Conservation (phyloP, 495 filamentous ascomycete genomes). For the Cudoniella acicularis region DNA sequence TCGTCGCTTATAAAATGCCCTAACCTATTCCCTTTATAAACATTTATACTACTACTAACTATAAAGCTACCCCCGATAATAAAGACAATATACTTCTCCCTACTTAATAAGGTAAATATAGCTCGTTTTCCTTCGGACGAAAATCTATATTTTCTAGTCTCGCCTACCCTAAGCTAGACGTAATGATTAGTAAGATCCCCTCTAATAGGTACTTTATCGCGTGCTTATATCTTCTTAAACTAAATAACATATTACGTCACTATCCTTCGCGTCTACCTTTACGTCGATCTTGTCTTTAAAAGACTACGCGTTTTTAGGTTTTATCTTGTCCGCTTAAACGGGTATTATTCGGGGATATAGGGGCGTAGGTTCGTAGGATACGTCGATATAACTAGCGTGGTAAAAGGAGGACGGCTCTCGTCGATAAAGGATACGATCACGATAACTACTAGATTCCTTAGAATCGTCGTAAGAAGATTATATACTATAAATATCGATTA, state of each 20-base stretch:
- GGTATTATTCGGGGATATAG: neutral
- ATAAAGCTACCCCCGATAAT: neutral
- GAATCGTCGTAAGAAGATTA: slow-evolving; percentile 4
- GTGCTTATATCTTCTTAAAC: neutral
- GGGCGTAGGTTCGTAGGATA: neutral
- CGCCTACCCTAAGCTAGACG: neutral
- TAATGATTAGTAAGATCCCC: neutral
- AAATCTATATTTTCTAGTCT: neutral
- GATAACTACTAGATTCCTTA: slow-evolving; percentile 1
- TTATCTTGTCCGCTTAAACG: neutral
- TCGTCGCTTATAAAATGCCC: no score
- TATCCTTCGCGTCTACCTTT: neutral
- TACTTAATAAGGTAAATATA: neutral
- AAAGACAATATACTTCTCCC: neutral
- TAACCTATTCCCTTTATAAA: neutral
- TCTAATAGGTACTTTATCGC: neutral
- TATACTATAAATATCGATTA: slow-evolving; percentile 4
- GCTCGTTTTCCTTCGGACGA: neutral
- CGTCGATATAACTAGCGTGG: slow-evolving; percentile 1
- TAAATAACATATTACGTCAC: neutral
- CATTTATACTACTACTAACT: neutral
- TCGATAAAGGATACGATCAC: neutral
- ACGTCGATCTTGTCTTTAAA: neutral
- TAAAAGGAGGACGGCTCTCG: slow-evolving; percentile 2
- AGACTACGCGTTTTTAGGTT: neutral